Conservation (phyloP, 177 flowering plant genomes). For the Vitis hybrid region DNA sequence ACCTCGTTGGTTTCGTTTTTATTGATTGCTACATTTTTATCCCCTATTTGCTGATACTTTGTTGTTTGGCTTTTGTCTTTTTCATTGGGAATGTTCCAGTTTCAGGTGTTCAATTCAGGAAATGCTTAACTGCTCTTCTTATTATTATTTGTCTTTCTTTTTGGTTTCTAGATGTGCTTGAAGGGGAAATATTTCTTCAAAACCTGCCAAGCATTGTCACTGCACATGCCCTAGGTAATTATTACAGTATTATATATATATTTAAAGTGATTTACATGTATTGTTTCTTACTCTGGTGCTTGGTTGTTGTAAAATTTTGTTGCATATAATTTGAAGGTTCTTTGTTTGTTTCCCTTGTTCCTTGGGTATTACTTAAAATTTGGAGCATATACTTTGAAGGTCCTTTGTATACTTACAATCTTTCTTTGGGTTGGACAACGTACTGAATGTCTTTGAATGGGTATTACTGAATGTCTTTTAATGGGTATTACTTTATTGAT, state of each 20-base stretch:
- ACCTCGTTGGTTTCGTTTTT: too few species aligned
- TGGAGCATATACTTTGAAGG: too few species aligned
- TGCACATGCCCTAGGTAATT: slow-evolving; percentile 86
- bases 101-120: background rate
- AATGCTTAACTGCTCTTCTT: background rate
- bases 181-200: slow-evolving; percentile 97
- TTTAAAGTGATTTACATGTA: background rate
- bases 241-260: slow-evolving; percentile 2
- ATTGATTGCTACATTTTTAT: too few species aligned
- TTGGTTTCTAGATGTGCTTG: slow-evolving; percentile 69
- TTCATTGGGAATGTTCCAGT: too few species aligned
- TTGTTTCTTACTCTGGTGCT: background rate
- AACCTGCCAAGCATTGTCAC: slow-evolving; percentile 93
- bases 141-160: background rate
- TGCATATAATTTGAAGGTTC: background rate
- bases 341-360: background rate
- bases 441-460: too few species aligned
- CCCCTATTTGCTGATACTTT: too few species aligned
- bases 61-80: too few species aligned
- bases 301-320: background rate
- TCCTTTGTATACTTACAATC: too few species aligned
- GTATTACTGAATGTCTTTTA: too few species aligned
- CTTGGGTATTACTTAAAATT: background rate
- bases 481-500: too few species aligned
- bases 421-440: too few species aligned